Base-by-base conservation (phyloP, 106 monocot species). In the Agapanthus africanus region DNA sequence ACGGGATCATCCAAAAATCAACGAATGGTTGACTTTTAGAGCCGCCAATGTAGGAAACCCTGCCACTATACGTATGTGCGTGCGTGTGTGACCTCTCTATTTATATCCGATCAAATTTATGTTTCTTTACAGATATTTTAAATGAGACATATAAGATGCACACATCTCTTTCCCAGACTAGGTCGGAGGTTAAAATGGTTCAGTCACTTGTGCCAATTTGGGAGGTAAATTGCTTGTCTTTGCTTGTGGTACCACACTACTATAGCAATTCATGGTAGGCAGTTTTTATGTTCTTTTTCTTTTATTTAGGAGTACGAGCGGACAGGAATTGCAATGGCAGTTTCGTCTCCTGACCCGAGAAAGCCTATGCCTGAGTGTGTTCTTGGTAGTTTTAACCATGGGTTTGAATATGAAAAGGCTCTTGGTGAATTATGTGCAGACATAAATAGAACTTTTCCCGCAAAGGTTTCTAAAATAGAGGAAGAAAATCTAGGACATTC, bases 171-270 rank as follows among this genome's bases (percentile, higher is more conserved):
- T 97, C 95, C 72, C 91, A 97, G 73, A 72, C 81, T 76, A 71
- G 71, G 18, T 66, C 82, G 0, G 89, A 82, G 22, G 62, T 73
- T 40, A 97, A 84, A 80, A 88, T 97, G 91, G 95, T 97, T 81
- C 91, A 88, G 67, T 97, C 95, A 44, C 89, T 97, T 23, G 26
- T 97, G 54, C 82, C 88, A 63, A 92, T 97, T 73, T 97, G 95
- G 95, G 91, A 92, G 86, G 95, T 91, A 0, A 38, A 76, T 81
- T 76, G 22, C n/a, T 82, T 19, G 37, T 67, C 22, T 64, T 64
- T 38, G 22, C 10, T 9, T 25, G 25, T 64, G 19, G 10, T 18
- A 14, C 18, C 6, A 6, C 6, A 11, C 11, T 14, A 40, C 0
- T 64, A 32, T n/a, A 26, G n/a, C n/a, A n/a, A n/a, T n/a, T n/a